phyloP scores from a whole-genome alignment of 2,329 filamentous ascomycete genomes.

The Beauveria rudraprayagi region DNA sequence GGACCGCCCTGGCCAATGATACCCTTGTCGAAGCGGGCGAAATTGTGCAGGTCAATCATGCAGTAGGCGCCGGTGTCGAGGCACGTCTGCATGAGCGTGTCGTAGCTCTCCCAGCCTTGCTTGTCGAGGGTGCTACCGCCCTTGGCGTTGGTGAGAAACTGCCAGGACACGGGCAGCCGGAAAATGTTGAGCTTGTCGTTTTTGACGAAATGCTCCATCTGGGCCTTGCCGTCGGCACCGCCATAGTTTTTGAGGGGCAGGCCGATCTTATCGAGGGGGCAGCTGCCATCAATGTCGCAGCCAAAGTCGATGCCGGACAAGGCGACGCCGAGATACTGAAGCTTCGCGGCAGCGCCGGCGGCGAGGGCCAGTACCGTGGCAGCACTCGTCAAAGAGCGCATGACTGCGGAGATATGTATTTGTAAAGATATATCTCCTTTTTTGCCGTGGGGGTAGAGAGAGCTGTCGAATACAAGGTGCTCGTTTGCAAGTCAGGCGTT shows the following conservation, averaged over 20 bases:
- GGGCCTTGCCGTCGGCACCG: slow-evolving; percentile 23
- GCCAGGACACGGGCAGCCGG: slow-evolving; percentile 39
- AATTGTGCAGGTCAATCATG: slow-evolving; percentile 53
- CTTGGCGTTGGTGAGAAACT: slow-evolving; percentile 47
- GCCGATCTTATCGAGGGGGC: slow-evolving; percentile 27
- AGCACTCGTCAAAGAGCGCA: slow-evolving; percentile 9
- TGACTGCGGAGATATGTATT: background rate
- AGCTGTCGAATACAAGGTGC: too few species aligned
- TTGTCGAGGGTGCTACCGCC: slow-evolving; percentile 41
- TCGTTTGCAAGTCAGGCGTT: too few species aligned
- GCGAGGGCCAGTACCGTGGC: slow-evolving; percentile 11
- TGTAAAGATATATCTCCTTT: background rate
- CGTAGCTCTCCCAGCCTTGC: slow-evolving; percentile 41
- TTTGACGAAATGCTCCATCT: slow-evolving; percentile 50
- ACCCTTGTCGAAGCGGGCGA: slow-evolving; percentile 50
- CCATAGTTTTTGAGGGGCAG: slow-evolving; percentile 26
- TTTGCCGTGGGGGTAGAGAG: background rate
- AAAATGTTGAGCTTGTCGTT: slow-evolving; percentile 48
- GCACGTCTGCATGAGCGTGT: slow-evolving; percentile 48
- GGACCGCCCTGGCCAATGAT: slow-evolving; percentile 61
- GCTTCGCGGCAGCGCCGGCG: slow-evolving; percentile 6
- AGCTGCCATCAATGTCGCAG: slow-evolving; percentile 36
- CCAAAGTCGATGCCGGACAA: slow-evolving; percentile 42
- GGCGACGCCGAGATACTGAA: slow-evolving; percentile 27
- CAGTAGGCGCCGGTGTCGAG: slow-evolving; percentile 48